Evolutionary conservation across 306 rosid species (phyloP).

Genomic region (Cajanus cajan): DNA sequence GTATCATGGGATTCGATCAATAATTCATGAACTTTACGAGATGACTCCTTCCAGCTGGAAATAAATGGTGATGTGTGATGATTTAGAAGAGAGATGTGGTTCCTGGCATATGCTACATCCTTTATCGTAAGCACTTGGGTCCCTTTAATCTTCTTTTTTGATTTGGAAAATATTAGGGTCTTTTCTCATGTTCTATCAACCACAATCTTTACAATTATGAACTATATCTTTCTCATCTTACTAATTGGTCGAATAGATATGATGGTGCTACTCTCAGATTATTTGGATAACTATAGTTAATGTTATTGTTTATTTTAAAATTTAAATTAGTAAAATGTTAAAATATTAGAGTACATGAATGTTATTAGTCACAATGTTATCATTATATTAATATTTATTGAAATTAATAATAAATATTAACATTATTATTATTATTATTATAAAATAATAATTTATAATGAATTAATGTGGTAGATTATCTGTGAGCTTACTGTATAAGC

Average conservation of each 20-base stretch:
- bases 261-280: no score
- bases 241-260: constrained; percentile 10
- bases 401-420: no score
- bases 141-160: constrained; percentile 23
- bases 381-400: no score
- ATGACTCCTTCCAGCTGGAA: constrained; percentile 61
- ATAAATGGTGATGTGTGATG: constrained; percentile 28
- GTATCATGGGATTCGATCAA: constrained; percentile 36
- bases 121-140: constrained; percentile 20
- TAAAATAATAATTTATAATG: no score
- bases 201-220: constrained; percentile 32
- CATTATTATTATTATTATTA: no score
- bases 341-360: no score
- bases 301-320: no score
- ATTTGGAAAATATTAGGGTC: constrained; percentile 13
- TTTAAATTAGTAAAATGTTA: no score
- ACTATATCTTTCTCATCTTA: constrained; percentile 27
- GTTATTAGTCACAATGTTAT: no score
- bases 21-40: constrained; percentile 47
- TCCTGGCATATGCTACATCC: constrained; percentile 4
- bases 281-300: no score
- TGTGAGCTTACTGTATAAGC: no score
- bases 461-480: no score
- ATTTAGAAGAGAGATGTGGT: constrained; percentile 22
- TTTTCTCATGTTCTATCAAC: constrained; percentile 8